Conservation (phyloP, 306 rosid species). For the Trifolium pratense region DNA sequence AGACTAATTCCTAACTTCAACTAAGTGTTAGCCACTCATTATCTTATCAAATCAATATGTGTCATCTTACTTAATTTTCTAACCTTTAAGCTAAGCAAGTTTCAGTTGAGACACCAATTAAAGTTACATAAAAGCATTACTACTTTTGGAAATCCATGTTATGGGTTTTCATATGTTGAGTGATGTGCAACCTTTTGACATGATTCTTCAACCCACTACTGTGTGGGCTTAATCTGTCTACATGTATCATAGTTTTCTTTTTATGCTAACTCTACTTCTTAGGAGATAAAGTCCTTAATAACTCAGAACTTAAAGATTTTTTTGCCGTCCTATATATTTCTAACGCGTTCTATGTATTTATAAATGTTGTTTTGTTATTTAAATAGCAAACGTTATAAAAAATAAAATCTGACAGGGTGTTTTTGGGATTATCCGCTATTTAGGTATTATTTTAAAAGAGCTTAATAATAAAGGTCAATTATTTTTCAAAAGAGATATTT, state of each 20-base stretch:
- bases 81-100: slow-evolving; percentile 37
- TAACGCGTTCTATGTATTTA: no score
- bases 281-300: no score
- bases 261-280: no score
- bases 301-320: no score
- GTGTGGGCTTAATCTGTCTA: background rate
- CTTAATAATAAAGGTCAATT: no score
- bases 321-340: no score
- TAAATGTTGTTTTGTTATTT: no score
- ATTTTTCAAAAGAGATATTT: no score
- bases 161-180: slow-evolving; percentile 36
- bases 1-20: slow-evolving; percentile 56
- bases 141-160: slow-evolving; percentile 46
- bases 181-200: slow-evolving; percentile 26
- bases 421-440: no score
- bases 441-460: no score
- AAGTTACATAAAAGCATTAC: slow-evolving; percentile 52
- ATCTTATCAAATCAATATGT: slow-evolving; percentile 27
- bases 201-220: slow-evolving; percentile 35
- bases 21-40: slow-evolving; percentile 44
- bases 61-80: slow-evolving; percentile 41
- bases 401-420: no score
- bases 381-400: no score
- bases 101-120: slow-evolving; percentile 44
- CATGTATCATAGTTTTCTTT: background rate